Evolutionary conservation across 495 filamentous ascomycete species (phyloP).

Genomic region (Cercophora newfieldiana): DNA sequence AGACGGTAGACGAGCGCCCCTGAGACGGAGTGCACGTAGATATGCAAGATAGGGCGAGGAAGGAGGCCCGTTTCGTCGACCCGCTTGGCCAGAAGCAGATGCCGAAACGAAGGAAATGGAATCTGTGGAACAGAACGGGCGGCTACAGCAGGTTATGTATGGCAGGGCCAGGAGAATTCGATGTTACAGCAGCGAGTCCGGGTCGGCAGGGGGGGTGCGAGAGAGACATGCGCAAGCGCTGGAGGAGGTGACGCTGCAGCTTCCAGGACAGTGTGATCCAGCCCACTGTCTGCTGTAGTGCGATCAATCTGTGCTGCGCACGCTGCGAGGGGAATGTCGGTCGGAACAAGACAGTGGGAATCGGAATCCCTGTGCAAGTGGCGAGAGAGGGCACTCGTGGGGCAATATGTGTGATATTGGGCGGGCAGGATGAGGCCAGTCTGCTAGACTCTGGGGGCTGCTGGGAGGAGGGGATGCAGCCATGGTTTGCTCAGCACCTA

Average conservation of each 20-base stretch:
- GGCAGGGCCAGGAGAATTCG: conserved; percentile 24
- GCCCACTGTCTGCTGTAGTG: conserved; percentile 14
- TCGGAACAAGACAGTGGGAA: not conserved
- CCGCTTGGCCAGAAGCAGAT: conserved; percentile 22
- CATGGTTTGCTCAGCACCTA: conserved; percentile 1
- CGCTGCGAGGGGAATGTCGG: not conserved
- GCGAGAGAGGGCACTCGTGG: not conserved
- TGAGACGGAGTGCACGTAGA: conserved; percentile 19
- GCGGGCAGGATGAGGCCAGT: not conserved
- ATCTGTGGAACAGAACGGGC: conserved; percentile 38
- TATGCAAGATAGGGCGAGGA: conserved; percentile 20
- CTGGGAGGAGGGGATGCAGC: not conserved
- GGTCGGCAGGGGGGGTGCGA: not conserved
- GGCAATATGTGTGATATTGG: conserved; percentile 21
- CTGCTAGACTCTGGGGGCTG: not conserved
- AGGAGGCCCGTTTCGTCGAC: conserved; percentile 20
- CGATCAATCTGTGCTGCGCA: not conserved
- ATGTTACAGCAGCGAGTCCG: conserved; percentile 15
- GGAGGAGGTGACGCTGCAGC: conserved; percentile 26
- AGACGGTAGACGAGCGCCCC: conserved; percentile 2
- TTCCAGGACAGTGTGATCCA: conserved; percentile 30
- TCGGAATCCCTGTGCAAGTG: not conserved
- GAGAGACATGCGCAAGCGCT: conserved; percentile 28
- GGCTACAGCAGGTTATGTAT: conserved; percentile 47
- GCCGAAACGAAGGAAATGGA: conserved; percentile 40